Evolutionary conservation across 1,284 basidiomycete genomes (phyloP).

Genomic region (Gastroboletus turbinatus): DNA sequence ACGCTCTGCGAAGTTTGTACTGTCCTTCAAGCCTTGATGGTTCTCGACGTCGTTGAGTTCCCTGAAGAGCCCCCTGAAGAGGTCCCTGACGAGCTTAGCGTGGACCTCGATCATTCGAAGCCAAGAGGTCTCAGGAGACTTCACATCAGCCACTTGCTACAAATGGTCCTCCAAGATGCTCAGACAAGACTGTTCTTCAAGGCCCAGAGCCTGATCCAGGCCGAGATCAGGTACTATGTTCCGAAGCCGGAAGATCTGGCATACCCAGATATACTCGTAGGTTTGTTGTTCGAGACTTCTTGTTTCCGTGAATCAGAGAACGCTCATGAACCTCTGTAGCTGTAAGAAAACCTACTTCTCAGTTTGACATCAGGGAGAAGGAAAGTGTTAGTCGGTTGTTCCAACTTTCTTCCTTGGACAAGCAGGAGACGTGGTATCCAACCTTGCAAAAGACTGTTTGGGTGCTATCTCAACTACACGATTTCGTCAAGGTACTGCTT

Average conservation of each 20-base stretch:
- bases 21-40: constrained; percentile 90
- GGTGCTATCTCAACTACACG: constrained; percentile 84
- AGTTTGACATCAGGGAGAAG: constrained; percentile 57
- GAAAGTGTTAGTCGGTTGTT: constrained; percentile 66
- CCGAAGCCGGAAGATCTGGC: constrained; percentile 78
- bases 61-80: constrained; percentile 36
- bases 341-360: constrained; percentile 42
- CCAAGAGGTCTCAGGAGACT: constrained; percentile 50
- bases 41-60: constrained; percentile 65
- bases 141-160: constrained; percentile 71
- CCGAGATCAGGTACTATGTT: constrained; percentile 81
- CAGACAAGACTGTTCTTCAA: constrained; percentile 94
- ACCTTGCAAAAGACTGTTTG: constrained; percentile 82
- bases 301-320: background rate
- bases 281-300: constrained; percentile 38
- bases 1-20: constrained; percentile 92
- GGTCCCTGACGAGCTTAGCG: constrained; percentile 39
- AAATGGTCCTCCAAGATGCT: constrained; percentile 90
- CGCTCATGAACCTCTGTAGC: constrained; percentile 34
- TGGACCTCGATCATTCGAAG: constrained; percentile 40
- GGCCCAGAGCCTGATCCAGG: constrained; percentile 86
- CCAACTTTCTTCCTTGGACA: constrained; percentile 67
- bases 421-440: constrained; percentile 87
- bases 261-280: constrained; percentile 77
- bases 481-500: constrained; percentile 80